phyloP scores from a whole-genome alignment of 805 yeast species.

The Candida sonorensis region DNA sequence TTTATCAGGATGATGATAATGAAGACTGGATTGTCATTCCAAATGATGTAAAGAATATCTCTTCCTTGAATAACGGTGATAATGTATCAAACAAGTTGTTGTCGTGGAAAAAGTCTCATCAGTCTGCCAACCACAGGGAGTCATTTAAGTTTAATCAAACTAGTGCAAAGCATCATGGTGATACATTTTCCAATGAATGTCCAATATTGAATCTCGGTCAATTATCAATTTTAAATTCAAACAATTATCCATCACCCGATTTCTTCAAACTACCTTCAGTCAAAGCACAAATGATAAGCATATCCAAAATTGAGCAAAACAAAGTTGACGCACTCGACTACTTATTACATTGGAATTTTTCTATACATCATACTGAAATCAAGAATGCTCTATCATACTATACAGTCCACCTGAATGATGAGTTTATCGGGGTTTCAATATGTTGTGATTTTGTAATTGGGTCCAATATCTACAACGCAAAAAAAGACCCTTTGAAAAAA shows the following conservation, averaged over 20 bases:
- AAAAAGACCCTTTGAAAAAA: background rate
- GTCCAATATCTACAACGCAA: too few relatives aligned
- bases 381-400: constrained; percentile 20
- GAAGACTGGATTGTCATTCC: constrained; percentile 24
- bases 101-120: too few relatives aligned
- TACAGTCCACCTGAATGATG: constrained; percentile 24
- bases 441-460: constrained; percentile 8
- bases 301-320: too few relatives aligned
- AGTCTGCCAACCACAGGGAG: too few relatives aligned
- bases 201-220: constrained; percentile 19
- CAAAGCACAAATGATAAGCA: background rate
- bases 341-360: too few relatives aligned
- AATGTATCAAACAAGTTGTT: too few relatives aligned
- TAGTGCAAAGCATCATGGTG: too few relatives aligned
- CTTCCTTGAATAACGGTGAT: constrained; percentile 8
- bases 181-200: too few relatives aligned
- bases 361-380: background rate
- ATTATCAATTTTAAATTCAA: constrained; percentile 16
- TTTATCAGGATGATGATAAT: constrained; percentile 19
- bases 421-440: constrained; percentile 21
- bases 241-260: constrained; percentile 16
- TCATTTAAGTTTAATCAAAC: too few relatives aligned
- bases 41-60: constrained; percentile 8
- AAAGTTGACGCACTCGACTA: too few relatives aligned
- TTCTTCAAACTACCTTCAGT: constrained; percentile 9